Conservation (phyloP, 345 rosid genomes). For the Turritis glabra region DNA sequence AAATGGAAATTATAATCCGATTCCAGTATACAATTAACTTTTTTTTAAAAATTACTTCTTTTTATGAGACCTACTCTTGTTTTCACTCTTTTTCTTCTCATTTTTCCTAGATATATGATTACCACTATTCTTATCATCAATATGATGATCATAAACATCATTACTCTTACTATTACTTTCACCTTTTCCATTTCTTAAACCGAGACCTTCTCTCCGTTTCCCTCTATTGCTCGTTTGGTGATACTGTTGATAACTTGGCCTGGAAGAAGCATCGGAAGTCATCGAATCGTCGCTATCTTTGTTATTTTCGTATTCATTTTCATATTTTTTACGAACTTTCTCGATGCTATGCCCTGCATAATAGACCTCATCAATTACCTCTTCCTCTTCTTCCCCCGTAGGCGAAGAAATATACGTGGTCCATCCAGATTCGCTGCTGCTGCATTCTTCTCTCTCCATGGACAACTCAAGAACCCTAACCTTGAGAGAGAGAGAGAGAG, state of each 20-base stretch:
- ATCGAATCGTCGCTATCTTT: conserved; percentile 64
- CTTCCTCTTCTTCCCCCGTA: conserved; percentile 48
- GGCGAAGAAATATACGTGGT: conserved; percentile 60
- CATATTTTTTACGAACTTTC: conserved; percentile 1
- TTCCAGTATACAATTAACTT: not conserved
- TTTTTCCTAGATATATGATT: conserved; percentile 9
- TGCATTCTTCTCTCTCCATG: conserved; percentile 52
- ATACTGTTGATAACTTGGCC: conserved; percentile 39
- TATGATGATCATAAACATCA: not conserved
- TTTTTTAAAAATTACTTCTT: conserved; percentile 7
- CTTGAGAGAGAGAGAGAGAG: not conserved
- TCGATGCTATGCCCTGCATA: conserved; percentile 20
- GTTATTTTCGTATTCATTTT: conserved; percentile 12
- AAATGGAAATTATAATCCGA: not conserved
- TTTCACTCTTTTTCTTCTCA: conserved; percentile 25
- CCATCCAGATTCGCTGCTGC: conserved; percentile 82
- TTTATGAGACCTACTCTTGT: conserved; percentile 9
- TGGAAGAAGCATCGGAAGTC: conserved; percentile 78
- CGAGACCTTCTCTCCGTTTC: conserved; percentile 8
- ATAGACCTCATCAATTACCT: conserved; percentile 27
- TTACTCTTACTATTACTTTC: conserved; percentile 19
- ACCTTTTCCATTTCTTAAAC: conserved; percentile 11
- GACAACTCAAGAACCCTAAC: conserved; percentile 18
- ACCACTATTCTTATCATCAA: conserved; percentile 11
- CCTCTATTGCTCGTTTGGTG: conserved; percentile 9